Evolutionary conservation across 1,284 basidiomycete species (phyloP), one percentile per base, ranked within the genome.

Genomic region (Cerrena zonata): DNA sequence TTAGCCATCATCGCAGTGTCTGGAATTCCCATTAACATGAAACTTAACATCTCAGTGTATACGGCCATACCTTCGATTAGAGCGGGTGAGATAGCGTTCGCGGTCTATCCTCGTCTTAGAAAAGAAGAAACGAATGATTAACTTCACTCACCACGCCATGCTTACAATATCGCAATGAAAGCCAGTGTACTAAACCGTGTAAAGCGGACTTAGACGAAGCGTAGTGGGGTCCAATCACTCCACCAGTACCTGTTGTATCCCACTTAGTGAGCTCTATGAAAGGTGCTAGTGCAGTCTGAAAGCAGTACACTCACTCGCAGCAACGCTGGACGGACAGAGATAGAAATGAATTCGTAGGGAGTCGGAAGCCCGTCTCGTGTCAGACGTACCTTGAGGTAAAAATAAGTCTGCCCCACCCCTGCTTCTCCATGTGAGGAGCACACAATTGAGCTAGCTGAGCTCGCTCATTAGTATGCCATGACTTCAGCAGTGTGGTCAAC

Each of bases 201-300:
- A 79, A 59, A 2, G 77, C 78, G 4, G 77, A 72, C 53, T 80
- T 80, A 0, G 77, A 78, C 0, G 76, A 78, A 2, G 78, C 77
- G 50, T 80, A 79, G 51, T 79, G 78, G 0, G 78, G 77, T 0
- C 78, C 78, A 45, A 80, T 69, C 1, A 79, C 72, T 1, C 78
- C 78, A 13, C 78, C 78, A 21, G 70, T 76, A 4, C 62, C 65
- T 65, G 38, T 2, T 13, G 25, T 13, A 21, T 27, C 45, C 11
- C 10, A 7, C 15, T 7, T 18, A 47, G n/a, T 21, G 26, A 18
- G 11, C 30, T 12, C n/a, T n/a, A n/a, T n/a, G n/a, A n/a, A 34
- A 15, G 15, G 7, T 10, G 39, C 18, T 18, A 40, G 10, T 40
- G 19, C 5, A 22, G 5, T 10, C 21, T 10, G 15, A 7, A 40